Evolutionary conservation across 495 filamentous ascomycete species (phyloP).

Genomic region (Hypoxylon intermedium): DNA sequence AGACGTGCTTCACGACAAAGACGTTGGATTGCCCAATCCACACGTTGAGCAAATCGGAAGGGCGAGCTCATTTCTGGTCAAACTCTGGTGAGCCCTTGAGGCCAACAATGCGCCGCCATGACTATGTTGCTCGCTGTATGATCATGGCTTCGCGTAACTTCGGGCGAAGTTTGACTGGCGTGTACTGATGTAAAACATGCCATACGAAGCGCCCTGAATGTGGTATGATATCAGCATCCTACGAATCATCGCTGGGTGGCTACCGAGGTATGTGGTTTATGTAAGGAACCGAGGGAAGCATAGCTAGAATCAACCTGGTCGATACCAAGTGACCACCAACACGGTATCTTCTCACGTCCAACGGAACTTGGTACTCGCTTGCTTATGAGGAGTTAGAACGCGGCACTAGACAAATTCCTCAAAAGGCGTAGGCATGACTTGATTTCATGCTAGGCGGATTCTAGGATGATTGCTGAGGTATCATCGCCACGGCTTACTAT

Average conservation of each 20-base stretch:
- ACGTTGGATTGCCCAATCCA: too few species aligned
- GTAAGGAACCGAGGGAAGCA: neutral
- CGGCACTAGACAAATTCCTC: neutral
- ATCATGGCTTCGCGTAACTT: neutral
- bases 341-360: neutral
- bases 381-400: neutral
- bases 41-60: too few species aligned
- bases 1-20: too few species aligned
- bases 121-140: neutral
- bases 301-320: neutral
- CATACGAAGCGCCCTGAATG: neutral
- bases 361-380: neutral
- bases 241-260: neutral
- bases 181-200: slow-evolving; percentile 11
- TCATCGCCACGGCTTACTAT: slow-evolving; percentile 11
- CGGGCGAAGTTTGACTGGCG: neutral
- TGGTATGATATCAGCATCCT: slow-evolving; percentile 2
- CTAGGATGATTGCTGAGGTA: slow-evolving; percentile 15
- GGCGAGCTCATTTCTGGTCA: too few species aligned
- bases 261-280: neutral
- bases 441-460: neutral
- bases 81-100: too few species aligned
- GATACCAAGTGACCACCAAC: neutral
- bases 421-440: neutral
- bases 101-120: neutral